A percentile compares a stretch with the other conserved stretches of the same genome.
Conservation (phyloP, 2,329 filamentous ascomycete genomes). For the Xylaria sp. region DNA sequence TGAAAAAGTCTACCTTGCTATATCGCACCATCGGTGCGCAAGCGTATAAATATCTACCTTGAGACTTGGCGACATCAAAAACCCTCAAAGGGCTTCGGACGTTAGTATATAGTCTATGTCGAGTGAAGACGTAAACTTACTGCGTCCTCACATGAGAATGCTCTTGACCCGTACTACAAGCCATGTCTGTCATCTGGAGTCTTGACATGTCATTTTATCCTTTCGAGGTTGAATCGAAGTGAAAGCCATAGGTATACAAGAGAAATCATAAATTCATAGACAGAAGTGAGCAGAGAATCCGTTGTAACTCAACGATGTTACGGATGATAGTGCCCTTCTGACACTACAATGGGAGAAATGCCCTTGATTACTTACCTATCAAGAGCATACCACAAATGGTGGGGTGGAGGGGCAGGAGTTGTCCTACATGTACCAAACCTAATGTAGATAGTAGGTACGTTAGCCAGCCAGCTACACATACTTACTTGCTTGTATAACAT, state of each 20-base stretch:
- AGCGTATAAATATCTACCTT: slow-evolving; percentile 56
- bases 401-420: slow-evolving; percentile 8
- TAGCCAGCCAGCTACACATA: too few species aligned
- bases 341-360: background rate
- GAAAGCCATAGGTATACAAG: background rate
- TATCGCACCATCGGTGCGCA: slow-evolving; percentile 57
- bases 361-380: too few species aligned
- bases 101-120: slow-evolving; percentile 19
- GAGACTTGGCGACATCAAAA: slow-evolving; percentile 54
- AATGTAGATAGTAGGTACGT: background rate
- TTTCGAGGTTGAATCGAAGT: background rate
- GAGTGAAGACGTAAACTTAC: slow-evolving; percentile 34
- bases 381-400: slow-evolving; percentile 6
- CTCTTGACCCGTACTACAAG: slow-evolving; percentile 35
- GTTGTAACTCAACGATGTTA: too few species aligned
- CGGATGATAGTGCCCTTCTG: background rate
- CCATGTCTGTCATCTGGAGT: slow-evolving; percentile 38
- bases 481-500: too few species aligned
- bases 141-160: slow-evolving; percentile 39
- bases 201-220: slow-evolving; percentile 14
- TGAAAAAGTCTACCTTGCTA: slow-evolving; percentile 41
- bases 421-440: background rate
- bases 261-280: background rate
- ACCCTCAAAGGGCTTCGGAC: slow-evolving; percentile 53
- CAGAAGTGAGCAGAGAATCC: background rate